A percentile compares a stretch with the other conserved stretches of the same genome.
Conservation (phyloP, 2,329 filamentous ascomycete species). For the Dryadomyces sulphureus region DNA sequence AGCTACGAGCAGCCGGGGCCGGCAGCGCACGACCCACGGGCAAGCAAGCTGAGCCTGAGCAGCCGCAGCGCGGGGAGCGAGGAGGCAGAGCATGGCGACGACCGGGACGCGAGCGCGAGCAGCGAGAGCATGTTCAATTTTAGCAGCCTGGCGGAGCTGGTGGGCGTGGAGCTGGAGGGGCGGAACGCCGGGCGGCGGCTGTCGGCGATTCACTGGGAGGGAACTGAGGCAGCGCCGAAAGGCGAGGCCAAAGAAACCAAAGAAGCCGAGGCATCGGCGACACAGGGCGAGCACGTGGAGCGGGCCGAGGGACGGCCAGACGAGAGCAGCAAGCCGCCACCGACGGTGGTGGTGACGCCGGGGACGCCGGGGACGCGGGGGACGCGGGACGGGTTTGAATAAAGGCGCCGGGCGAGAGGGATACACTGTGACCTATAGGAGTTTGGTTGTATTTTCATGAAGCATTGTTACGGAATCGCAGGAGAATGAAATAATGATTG, state of each 20-base stretch:
- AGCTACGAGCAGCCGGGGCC: slow-evolving; percentile 27
- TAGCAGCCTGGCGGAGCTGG: slow-evolving; percentile 69
- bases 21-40: slow-evolving; percentile 30
- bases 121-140: slow-evolving; percentile 86
- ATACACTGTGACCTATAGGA: neutral
- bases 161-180: slow-evolving; percentile 48
- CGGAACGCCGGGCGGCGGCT: slow-evolving; percentile 22
- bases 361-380: slow-evolving; percentile 27
- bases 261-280: slow-evolving; percentile 20
- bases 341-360: slow-evolving; percentile 32
- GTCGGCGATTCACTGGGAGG: slow-evolving; percentile 14
- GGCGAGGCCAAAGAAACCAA: slow-evolving; percentile 7
- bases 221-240: neutral
- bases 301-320: neutral
- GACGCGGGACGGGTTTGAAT: slow-evolving; percentile 9
- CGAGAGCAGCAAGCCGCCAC: slow-evolving; percentile 13
- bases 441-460: neutral
- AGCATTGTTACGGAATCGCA: slow-evolving; percentile 1
- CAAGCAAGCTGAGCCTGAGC: slow-evolving; percentile 38
- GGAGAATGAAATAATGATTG: neutral
- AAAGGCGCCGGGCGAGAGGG: neutral
- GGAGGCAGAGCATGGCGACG: slow-evolving; percentile 33
- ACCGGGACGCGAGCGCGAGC: slow-evolving; percentile 30
- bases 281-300: slow-evolving; percentile 21
- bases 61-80: slow-evolving; percentile 26